These are phyloP conservation scores for Colletotrichum musae DNA, from an alignment of 2,329 filamentous ascomycete species.

Conservation along the genomic window DNA sequence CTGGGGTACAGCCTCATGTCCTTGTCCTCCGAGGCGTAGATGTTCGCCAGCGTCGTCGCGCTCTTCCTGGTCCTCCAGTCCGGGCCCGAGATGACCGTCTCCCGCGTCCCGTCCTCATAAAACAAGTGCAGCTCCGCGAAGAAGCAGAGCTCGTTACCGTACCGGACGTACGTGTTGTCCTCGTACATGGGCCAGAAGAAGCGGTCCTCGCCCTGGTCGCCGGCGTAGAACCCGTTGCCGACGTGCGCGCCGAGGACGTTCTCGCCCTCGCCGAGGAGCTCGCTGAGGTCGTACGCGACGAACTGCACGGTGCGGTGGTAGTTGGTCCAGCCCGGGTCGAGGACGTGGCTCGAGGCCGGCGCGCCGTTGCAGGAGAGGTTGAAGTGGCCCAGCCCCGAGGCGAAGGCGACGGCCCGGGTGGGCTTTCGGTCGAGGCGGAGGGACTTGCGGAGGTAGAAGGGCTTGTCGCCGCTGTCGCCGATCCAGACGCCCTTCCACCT, in stretches of 20 bases:
- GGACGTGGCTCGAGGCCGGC: slow-evolving; percentile 51
- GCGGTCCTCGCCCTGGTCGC: slow-evolving; percentile 55
- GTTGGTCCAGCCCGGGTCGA: slow-evolving; percentile 57
- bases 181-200: slow-evolving; percentile 61
- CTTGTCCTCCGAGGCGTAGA: slow-evolving; percentile 57
- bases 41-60: slow-evolving; percentile 56
- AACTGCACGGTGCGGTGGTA: slow-evolving; percentile 58
- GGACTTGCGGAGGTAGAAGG: slow-evolving; percentile 54
- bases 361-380: slow-evolving; percentile 54
- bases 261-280: slow-evolving; percentile 46
- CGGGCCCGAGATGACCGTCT: slow-evolving; percentile 53
- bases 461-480: slow-evolving; percentile 56
- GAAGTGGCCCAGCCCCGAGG: slow-evolving; percentile 57
- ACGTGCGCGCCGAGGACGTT: slow-evolving; percentile 59
- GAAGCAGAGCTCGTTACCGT: slow-evolving; percentile 57
- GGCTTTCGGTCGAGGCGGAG: slow-evolving; percentile 49
- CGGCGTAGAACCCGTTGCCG: slow-evolving; percentile 62
- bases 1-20: slow-evolving; percentile 52
- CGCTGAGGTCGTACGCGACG: slow-evolving; percentile 58
- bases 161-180: slow-evolving; percentile 56
- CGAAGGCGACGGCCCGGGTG: slow-evolving; percentile 51
- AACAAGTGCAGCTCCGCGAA: slow-evolving; percentile 56
- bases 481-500: slow-evolving; percentile 59
- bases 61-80: slow-evolving; percentile 56
- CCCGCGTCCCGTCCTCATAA: slow-evolving; percentile 53